phyloP scores from a whole-genome alignment of 805 yeast species.

The Lachancea sp. region DNA sequence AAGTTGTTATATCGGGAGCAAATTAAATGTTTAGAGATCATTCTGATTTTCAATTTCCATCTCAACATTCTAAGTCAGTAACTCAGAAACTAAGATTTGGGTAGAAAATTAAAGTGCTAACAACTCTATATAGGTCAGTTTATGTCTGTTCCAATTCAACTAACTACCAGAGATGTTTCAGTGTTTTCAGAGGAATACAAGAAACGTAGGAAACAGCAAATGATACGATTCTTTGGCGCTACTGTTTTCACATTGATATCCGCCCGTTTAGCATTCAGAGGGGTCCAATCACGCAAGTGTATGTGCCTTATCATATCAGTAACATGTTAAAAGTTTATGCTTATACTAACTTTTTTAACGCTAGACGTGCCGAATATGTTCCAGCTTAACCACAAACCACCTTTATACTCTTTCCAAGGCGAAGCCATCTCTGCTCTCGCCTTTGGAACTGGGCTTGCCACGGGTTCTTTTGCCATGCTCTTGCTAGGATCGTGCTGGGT shows the following conservation, averaged over 20 bases:
- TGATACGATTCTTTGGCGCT: conserved; percentile 64
- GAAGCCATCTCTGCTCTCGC: conserved; percentile 85
- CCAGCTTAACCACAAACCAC: conserved; percentile 82
- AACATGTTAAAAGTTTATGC: no score
- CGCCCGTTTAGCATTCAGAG: conserved; percentile 67
- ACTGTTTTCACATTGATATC: conserved; percentile 67
- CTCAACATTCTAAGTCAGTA: no score
- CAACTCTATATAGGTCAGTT: neutral
- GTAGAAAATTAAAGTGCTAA: no score
- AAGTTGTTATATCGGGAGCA: no score
- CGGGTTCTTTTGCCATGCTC: conserved; percentile 64
- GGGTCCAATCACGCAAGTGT: conserved; percentile 66
- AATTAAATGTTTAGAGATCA: no score
- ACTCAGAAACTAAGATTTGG: no score
- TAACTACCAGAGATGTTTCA: conserved; percentile 12
- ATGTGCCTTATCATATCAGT: conserved; percentile 18
- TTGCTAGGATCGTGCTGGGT: conserved; percentile 76
- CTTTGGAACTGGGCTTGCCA: conserved; percentile 71
- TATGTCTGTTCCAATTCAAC: neutral
- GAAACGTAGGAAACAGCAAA: conserved; percentile 60
- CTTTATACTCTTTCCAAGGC: conserved; percentile 68
- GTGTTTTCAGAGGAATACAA: conserved; percentile 39
- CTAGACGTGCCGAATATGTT: conserved; percentile 61
- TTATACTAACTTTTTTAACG: neutral
- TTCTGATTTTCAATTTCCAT: no score